These are phyloP conservation scores for Rhodotorula sp. DNA, from an alignment of 1,284 basidiomycete species.

Conservation along the genomic window DNA sequence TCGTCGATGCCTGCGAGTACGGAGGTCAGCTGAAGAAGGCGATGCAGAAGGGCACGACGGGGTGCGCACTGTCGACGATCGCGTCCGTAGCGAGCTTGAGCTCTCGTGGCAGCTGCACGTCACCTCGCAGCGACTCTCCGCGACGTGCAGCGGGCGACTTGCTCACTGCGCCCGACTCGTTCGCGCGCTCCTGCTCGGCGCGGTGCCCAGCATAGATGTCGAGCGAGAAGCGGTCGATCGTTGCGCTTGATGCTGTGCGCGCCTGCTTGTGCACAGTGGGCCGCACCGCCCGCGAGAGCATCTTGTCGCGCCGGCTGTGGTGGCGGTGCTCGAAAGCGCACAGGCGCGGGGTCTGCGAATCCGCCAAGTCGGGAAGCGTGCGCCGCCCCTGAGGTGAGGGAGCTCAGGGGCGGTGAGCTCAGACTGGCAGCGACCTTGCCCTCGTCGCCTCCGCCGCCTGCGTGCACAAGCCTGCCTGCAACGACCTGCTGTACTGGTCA, in stretches of 20 bases:
- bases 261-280: neutral
- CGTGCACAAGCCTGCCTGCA: too few relatives aligned
- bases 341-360: too few relatives aligned
- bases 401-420: too few relatives aligned
- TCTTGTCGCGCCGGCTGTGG: neutral
- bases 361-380: too few relatives aligned
- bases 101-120: slow-evolving; percentile 30
- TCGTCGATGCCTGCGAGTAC: slow-evolving; percentile 30
- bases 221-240: slow-evolving; percentile 29
- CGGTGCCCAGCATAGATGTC: slow-evolving; percentile 34
- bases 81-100: slow-evolving; percentile 26
- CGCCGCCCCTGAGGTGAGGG: too few relatives aligned
- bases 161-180: slow-evolving; percentile 7
- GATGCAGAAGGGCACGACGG: too few relatives aligned
- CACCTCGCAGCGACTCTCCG: slow-evolving; percentile 23
- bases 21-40: too few relatives aligned
- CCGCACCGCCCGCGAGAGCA: neutral
- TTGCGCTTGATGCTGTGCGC: neutral
- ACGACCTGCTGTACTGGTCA: too few relatives aligned
- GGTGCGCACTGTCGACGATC: slow-evolving; percentile 26
- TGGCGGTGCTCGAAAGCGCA: too few relatives aligned
- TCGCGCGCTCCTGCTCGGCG: slow-evolving; percentile 21
- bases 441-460: too few relatives aligned
- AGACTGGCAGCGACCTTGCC: too few relatives aligned
- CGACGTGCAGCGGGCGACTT: slow-evolving; percentile 19